phyloP scores from a whole-genome alignment of 352 stramenopile species.

The Thalassiosira hispida region DNA sequence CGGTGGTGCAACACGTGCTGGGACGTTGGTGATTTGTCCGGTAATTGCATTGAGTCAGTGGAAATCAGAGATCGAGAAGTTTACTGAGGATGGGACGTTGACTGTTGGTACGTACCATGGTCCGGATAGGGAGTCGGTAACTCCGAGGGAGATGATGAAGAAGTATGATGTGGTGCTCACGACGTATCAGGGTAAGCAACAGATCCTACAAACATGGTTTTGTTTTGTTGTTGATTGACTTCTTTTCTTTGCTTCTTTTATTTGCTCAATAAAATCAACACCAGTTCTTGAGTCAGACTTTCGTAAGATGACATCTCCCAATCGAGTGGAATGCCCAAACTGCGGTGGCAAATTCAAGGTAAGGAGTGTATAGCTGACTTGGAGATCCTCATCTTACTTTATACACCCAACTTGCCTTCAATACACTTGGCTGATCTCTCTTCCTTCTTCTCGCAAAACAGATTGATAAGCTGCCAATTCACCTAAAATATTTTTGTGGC shows the following conservation, averaged over 20 bases:
- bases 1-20: conserved; percentile 66
- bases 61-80: conserved; percentile 91
- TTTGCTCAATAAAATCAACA: background rate
- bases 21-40: conserved; percentile 96
- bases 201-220: background rate
- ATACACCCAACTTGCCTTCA: background rate
- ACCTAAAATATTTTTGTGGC: conserved; percentile 98
- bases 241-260: no score
- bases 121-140: conserved; percentile 86
- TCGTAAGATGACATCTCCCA: conserved; percentile 87
- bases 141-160: conserved; percentile 84
- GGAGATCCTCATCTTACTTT: background rate
- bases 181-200: conserved; percentile 90
- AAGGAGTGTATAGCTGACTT: conserved; percentile 74
- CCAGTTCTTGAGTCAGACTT: conserved; percentile 88
- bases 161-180: conserved; percentile 98
- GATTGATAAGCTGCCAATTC: conserved; percentile 91
- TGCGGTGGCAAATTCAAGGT: conserved; percentile 88
- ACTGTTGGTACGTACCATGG: conserved; percentile 97
- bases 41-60: conserved; percentile 96
- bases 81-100: conserved; percentile 91
- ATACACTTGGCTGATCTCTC: background rate
- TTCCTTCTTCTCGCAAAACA: conserved; percentile 23
- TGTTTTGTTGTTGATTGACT: background rate
- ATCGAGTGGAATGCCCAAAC: conserved; percentile 93